Evolutionary conservation across 345 rosid species (phyloP), one percentile per base, ranked within the genome.

Genomic region (Pistacia integerrima): DNA sequence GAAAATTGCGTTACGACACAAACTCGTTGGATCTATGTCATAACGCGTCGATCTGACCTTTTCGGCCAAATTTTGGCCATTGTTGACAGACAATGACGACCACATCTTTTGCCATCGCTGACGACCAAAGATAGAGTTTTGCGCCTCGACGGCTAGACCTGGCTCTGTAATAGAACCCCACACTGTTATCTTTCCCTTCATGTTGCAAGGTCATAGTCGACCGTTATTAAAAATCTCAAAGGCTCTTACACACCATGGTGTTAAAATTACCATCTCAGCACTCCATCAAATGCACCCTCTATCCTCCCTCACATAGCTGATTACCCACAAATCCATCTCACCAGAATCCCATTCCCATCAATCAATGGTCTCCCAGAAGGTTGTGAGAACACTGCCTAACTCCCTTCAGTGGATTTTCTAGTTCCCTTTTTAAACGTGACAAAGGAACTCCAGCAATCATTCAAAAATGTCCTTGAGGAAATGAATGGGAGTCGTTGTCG

Each of bases 311-410:
- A 44, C 58, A 73, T 46, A 56, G 58, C 58, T 57, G 57, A 41
- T 11, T 16, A 44, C 65, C 49, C 11, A 7, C 48, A 41, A 17
- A 66, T 69, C 64, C 66, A 64, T 77, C 49, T 64, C 1, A 12
- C 16, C 1, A 22, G 61, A 60, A 38, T 61, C 46, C 30, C 57
- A 51, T 73, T 68, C 57, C 69, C 64, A 12, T 20, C 36, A 9
- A 41, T 76, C 13, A 16, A 20, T 25, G 72, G 58, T 28, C 79
- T 75, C 22, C 69, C 13, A 16, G 44, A 68, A 68, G 60, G 41
- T 22, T 28, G 48, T 16, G 48, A 67, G 13, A 57, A 75, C 17
- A 44, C 54, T 14, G 41, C 48, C 36, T 60, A 68, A 48, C 51
- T 33, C 16, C 74, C 54, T 8, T 62, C 25, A n/a, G 12, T 56